A percentile compares a stretch with the other conserved stretches of the same genome.
phyloP scores from a whole-genome alignment of 495 filamentous ascomycete genomes.

The Tuber microsphaerosporum region DNA sequence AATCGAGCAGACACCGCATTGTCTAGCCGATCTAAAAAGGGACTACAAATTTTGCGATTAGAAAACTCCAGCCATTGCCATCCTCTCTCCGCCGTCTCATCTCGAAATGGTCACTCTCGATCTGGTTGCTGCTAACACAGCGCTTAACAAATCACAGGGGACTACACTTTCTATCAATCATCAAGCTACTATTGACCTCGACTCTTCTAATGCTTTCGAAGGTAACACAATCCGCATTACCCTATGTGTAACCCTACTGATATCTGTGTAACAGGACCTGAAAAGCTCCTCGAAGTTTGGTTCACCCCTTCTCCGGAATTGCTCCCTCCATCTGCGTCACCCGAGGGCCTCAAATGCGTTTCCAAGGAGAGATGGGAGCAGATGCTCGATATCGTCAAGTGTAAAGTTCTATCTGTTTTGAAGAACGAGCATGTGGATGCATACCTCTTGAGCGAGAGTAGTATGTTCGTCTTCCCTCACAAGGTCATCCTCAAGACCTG shows the following conservation, averaged over 20 bases:
- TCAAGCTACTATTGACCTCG: constrained; percentile 85
- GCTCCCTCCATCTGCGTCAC: constrained; percentile 62
- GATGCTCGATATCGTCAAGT: constrained; percentile 96
- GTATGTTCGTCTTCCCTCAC: constrained; percentile 99
- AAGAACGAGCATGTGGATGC: constrained; percentile 94
- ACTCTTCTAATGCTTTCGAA: constrained; percentile 96
- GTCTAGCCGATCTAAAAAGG: constrained; percentile 82
- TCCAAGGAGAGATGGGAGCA: constrained; percentile 79
- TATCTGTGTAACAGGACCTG: constrained; percentile 56
- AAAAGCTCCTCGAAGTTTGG: constrained; percentile 99
- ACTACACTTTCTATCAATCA: constrained; percentile 68
- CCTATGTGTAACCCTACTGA: constrained; percentile 13
- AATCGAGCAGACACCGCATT: constrained; percentile 49
- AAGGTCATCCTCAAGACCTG: constrained; percentile 99
- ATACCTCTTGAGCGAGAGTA: constrained; percentile 95
- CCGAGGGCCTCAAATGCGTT: constrained; percentile 79
- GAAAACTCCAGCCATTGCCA: constrained; percentile 44
- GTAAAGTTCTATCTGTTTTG: constrained; percentile 92
- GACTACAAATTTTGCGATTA: not conserved
- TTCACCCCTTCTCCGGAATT: constrained; percentile 73
- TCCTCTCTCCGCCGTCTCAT: constrained; percentile 64
- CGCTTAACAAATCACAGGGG: constrained; percentile 36
- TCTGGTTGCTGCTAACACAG: constrained; percentile 51
- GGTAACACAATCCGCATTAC: constrained; percentile 47
- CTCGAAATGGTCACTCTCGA: constrained; percentile 31